Evolutionary conservation across 495 filamentous ascomycete species (phyloP).

Genomic region (Penicillium tannophilum): DNA sequence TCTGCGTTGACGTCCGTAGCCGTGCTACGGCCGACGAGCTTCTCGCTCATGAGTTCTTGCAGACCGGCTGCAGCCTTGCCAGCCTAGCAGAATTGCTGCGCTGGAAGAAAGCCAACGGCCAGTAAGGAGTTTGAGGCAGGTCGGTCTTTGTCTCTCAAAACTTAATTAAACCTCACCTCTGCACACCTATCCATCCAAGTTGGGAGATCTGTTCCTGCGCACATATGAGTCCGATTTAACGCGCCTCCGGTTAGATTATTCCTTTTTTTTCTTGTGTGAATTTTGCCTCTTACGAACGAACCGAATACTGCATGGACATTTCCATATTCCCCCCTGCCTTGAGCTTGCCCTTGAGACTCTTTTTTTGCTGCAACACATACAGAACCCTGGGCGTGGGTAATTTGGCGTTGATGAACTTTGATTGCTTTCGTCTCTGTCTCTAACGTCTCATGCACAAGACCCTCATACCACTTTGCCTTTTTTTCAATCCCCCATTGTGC

Average conservation of each 20-base stretch:
- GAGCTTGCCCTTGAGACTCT: conserved; percentile 11
- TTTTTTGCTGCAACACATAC: conserved; percentile 25
- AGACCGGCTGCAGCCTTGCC: conserved; percentile 65
- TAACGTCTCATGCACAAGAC: conserved; percentile 5
- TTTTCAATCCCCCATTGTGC: not conserved
- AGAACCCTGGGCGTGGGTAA: conserved; percentile 33
- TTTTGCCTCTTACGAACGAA: conserved; percentile 13
- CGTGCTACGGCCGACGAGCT: conserved; percentile 89
- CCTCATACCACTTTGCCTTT: conserved; percentile 4
- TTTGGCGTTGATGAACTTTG: conserved; percentile 35
- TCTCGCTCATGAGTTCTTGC: conserved; percentile 77
- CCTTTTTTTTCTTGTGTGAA: conserved; percentile 5
- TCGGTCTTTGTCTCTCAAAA: not conserved
- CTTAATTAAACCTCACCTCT: not conserved
- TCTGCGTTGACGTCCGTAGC: conserved; percentile 95
- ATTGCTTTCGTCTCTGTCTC: not conserved
- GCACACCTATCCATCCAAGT: conserved; percentile 3
- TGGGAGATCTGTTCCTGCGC: conserved; percentile 30
- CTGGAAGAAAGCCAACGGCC: conserved; percentile 56
- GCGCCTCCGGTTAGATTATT: conserved; percentile 28
- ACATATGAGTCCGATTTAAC: conserved; percentile 42
- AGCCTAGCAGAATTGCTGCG: conserved; percentile 84
- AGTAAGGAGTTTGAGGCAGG: conserved; percentile 28
- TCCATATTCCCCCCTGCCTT: conserved; percentile 3
- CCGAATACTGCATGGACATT: conserved; percentile 19